These are phyloP conservation scores for Lipomyces starkeyi DNA, from an alignment of 805 yeast species.

Conservation along the genomic window DNA sequence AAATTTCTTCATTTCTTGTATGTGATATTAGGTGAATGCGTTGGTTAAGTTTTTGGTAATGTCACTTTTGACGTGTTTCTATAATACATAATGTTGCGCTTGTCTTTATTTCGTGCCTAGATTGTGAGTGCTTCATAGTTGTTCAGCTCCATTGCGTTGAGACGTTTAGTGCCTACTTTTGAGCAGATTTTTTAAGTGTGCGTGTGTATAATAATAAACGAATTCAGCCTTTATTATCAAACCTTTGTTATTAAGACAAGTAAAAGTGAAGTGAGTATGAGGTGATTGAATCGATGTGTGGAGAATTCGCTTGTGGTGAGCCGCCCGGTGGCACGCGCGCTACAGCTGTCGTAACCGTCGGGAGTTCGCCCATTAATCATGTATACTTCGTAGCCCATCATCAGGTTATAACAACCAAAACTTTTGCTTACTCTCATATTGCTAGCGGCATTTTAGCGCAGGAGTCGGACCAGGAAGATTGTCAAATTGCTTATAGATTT, in stretches of 20 bases:
- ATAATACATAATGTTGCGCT: background rate
- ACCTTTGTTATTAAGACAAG: background rate
- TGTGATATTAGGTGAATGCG: conserved; percentile 3
- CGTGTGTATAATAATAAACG: background rate
- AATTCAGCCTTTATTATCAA: background rate
- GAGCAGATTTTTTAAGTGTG: background rate
- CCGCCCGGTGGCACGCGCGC: background rate
- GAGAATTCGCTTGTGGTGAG: background rate
- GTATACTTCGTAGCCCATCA: too few relatives aligned
- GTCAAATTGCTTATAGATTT: background rate
- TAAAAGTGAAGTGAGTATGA: background rate
- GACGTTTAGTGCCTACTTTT: background rate
- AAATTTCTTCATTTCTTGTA: conserved; percentile 6
- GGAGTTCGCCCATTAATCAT: too few relatives aligned
- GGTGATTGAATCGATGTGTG: background rate
- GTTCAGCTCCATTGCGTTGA: background rate
- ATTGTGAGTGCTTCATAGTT: background rate
- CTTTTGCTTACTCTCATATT: background rate
- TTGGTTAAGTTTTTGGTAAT: background rate
- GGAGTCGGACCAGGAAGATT: background rate
- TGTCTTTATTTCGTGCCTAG: conserved; percentile 29
- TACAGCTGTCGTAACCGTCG: too few relatives aligned
- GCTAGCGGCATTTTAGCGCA: background rate
- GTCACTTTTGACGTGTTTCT: background rate
- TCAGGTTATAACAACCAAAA: background rate